Evolutionary conservation across 2,329 filamentous ascomycete species (phyloP), one percentile per base, ranked within the genome.

Genomic region (Canariomyces notabilis): DNA sequence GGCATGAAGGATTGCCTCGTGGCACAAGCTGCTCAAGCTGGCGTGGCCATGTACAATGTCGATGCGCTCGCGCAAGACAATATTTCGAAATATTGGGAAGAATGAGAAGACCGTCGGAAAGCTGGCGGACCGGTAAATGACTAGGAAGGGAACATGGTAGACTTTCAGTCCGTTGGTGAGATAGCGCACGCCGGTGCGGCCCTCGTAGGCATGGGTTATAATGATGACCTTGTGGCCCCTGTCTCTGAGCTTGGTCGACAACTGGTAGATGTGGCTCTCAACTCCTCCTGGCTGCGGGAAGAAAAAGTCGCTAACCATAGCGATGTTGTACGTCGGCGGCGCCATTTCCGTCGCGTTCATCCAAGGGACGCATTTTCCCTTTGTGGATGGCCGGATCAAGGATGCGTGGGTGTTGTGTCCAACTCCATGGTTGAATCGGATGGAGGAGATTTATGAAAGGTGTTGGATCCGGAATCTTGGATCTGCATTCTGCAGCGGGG

Each of bases 251-350:
- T 97, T 98, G 47, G 86, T 88, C 23, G 91, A 93, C 33, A 98
- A 76, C 67, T 98, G 93, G 72, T 98, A 98, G 59, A 98, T 97
- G 69, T 98, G 93, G 67, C 89, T 95, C 72, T 98, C 93, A 55
- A 98, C 82, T 59, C 93, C 93, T 63, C 93, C 90, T 42, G 93
- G 91, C 62, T 97, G 91, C 12, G 93, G 93, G 64, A 94, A 98
- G 82, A 98, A 98, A 77, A 95, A 96, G 75, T 98, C 93, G 78
- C 91, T 90, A 66, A 96, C 87, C 93, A 98, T 98, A 53, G 80
- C 81, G 69, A 84, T 84, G 61, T 81, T 83, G 67, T 83, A 84
- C 23, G 76, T 79, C 54, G 73, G 73, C 57, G 72, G 73, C 57
- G 72, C 75, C 57, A 72, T 67, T 68, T 41, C 22, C 45, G 44